A percentile compares a stretch with the other conserved stretches of the same genome.
phyloP scores from a whole-genome alignment of 805 yeast genomes.

The Candida yuanshanica region DNA sequence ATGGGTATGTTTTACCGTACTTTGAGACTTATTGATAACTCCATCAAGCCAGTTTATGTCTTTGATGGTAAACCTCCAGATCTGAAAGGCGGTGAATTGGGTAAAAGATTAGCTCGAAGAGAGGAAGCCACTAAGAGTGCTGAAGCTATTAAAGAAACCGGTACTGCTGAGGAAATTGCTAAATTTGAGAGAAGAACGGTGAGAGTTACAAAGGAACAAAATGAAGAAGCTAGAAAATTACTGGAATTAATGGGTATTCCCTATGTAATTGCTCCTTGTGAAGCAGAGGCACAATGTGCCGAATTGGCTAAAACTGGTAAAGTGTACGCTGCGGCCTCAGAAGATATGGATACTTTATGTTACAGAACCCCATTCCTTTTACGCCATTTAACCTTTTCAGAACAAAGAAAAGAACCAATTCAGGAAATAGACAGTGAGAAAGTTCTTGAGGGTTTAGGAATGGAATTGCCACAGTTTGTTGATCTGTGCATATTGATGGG shows the following conservation, averaged over 20 bases:
- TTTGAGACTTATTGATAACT: slow-evolving; percentile 79
- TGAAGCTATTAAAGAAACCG: slow-evolving; percentile 71
- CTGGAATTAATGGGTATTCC: slow-evolving; percentile 93
- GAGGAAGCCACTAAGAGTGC: slow-evolving; percentile 78
- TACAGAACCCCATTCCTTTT: slow-evolving; percentile 79
- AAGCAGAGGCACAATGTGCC: slow-evolving; percentile 99
- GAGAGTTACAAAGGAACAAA: slow-evolving; percentile 81
- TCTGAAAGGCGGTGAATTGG: slow-evolving; percentile 86
- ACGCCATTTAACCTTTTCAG: slow-evolving; percentile 90
- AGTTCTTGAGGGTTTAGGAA: slow-evolving; percentile 72
- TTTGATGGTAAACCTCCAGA: slow-evolving; percentile 98
- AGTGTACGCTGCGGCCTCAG: slow-evolving; percentile 96
- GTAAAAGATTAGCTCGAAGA: slow-evolving; percentile 73
- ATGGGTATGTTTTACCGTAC: slow-evolving; percentile 98
- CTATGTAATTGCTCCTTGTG: slow-evolving; percentile 89
- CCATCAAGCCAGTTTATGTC: slow-evolving; percentile 94
- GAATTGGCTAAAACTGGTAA: slow-evolving; percentile 83
- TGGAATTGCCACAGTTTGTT: slow-evolving; percentile 68
- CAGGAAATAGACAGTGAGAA: slow-evolving; percentile 68
- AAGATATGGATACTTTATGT: slow-evolving; percentile 98
- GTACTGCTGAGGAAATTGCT: slow-evolving; percentile 70
- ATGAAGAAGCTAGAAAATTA: slow-evolving; percentile 85
- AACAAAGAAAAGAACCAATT: slow-evolving; percentile 87
- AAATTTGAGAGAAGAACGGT: slow-evolving; percentile 84
- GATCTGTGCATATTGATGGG: slow-evolving; percentile 92